phyloP scores from a whole-genome alignment of 805 yeast species.

The Yarrowia deformans region DNA sequence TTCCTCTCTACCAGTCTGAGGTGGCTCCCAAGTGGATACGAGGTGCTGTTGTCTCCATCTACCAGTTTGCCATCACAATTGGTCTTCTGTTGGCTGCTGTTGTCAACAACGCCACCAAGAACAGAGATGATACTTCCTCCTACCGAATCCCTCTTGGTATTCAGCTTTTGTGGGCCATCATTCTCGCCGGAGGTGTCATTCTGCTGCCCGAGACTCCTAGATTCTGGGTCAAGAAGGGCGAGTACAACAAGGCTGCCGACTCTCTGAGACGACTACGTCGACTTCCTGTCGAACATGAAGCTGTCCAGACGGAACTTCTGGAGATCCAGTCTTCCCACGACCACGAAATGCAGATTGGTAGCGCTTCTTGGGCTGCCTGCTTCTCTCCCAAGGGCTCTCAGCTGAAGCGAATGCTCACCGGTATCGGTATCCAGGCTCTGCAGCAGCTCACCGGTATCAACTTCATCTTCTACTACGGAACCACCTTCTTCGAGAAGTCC shows the following conservation, averaged over 20 bases:
- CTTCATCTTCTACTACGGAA: slow-evolving; percentile 88
- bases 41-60: slow-evolving; percentile 78
- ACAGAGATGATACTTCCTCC: slow-evolving; percentile 44
- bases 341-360: slow-evolving; percentile 69
- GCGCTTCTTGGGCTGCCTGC: slow-evolving; percentile 58
- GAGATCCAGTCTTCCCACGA: slow-evolving; percentile 55
- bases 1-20: slow-evolving; percentile 79
- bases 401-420: slow-evolving; percentile 53
- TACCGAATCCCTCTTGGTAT: slow-evolving; percentile 53
- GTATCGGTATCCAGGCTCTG: slow-evolving; percentile 61
- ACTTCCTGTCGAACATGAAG: slow-evolving; percentile 59
- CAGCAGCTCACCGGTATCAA: slow-evolving; percentile 92
- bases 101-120: slow-evolving; percentile 43
- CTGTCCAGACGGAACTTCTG: slow-evolving; percentile 54
- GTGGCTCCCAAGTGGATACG: slow-evolving; percentile 78
- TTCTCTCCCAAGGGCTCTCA: slow-evolving; percentile 59
- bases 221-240: slow-evolving; percentile 73
- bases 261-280: slow-evolving; percentile 70
- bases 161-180: slow-evolving; percentile 83
- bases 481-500: slow-evolving; percentile 73
- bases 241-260: slow-evolving; percentile 66
- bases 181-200: slow-evolving; percentile 71
- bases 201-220: slow-evolving; percentile 83
- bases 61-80: slow-evolving; percentile 75
- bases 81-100: slow-evolving; percentile 63